A percentile compares a stretch with the other conserved stretches of the same genome.
These are phyloP conservation scores for Xylaria polymorpha DNA, from an alignment of 2,329 filamentous ascomycete species.

Conservation along the genomic window DNA sequence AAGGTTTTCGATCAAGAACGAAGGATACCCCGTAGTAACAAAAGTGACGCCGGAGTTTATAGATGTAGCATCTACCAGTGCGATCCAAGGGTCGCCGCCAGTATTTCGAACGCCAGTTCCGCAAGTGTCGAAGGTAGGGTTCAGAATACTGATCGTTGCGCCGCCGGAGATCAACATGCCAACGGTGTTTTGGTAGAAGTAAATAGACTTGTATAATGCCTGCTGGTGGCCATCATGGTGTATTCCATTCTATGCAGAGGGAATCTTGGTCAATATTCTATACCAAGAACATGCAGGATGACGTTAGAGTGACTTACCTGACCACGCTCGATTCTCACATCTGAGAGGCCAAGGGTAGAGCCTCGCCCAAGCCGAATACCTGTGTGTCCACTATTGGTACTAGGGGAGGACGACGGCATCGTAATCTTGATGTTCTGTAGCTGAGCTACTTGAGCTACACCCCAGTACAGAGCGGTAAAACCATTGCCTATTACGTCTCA, in stretches of 20 bases:
- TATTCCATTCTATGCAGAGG: slow-evolving; percentile 54
- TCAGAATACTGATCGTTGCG: slow-evolving; percentile 55
- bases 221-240: slow-evolving; percentile 58
- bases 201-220: slow-evolving; percentile 57
- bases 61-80: slow-evolving; percentile 55
- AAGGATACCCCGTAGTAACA: slow-evolving; percentile 53
- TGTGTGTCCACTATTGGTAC: slow-evolving; percentile 54
- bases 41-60: slow-evolving; percentile 57
- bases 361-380: slow-evolving; percentile 56
- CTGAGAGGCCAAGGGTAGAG: slow-evolving; percentile 56
- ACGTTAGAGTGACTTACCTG: slow-evolving; percentile 45
- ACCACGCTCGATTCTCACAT: slow-evolving; percentile 56
- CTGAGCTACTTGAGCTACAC: slow-evolving; percentile 57
- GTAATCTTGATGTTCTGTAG: slow-evolving; percentile 58
- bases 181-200: slow-evolving; percentile 57
- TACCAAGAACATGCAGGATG: not conserved
- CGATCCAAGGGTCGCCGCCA: slow-evolving; percentile 55
- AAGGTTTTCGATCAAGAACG: slow-evolving; percentile 58
- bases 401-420: slow-evolving; percentile 53
- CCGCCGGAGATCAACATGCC: slow-evolving; percentile 55
- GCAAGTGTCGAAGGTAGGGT: slow-evolving; percentile 55
- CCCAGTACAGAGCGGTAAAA: slow-evolving; percentile 58
- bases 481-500: slow-evolving; percentile 43
- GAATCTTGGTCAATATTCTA: slow-evolving; percentile 23
- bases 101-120: slow-evolving; percentile 54